Base-by-base conservation (phyloP, 257 asterid genomes). In the Hygrophila difformis region DNA sequence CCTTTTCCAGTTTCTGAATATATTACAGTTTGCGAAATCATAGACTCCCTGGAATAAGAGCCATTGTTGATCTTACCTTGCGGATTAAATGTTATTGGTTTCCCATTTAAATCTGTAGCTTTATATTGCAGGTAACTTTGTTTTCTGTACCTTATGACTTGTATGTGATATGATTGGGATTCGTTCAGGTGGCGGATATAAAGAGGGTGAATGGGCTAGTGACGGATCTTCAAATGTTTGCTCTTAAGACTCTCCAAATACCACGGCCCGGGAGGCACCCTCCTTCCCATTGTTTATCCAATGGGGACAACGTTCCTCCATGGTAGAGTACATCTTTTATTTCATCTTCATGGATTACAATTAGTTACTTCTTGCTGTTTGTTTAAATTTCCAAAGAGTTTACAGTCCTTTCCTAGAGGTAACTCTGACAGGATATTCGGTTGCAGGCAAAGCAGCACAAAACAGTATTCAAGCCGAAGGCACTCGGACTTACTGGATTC, bases 191-290 rank as follows among this genome's bases (percentile, higher is more conserved):
- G 64, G 70, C 82, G 6, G 97, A 88, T 45, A 72, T 88, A 42
- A 88, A 81, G 81, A 88, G 76, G 71, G 53, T 74, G 31, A 84
- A 88, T 59, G 95, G 95, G 12, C 68, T 88, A 72, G 84, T 74
- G 39, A 76, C 94, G 4, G 94, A 88, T 71, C 81, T 78, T 49
- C 95, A 88, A 70, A 88, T 84, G 95, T 88, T 84, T 78, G 97
- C 93, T 55, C 75, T 78, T 9, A 88, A 76, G 67, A 76, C 89
- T 5, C 78, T 88, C 53, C 77, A 71, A 44, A 88, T 88, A 60
- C 97, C 97, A 0, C 60, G 70, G 59, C 97, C 94, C 0, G 95
- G 97, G 57, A 69, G 94, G 69, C 94, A 84, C 66, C 92, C 84
- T 6, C 95, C 92, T 26, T 84, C 95, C 6, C 77, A 92, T n/a